Evolutionary conservation across 202 grass and related monocot species (phyloP).

Genomic region (Tripidium arundinaceum): DNA sequence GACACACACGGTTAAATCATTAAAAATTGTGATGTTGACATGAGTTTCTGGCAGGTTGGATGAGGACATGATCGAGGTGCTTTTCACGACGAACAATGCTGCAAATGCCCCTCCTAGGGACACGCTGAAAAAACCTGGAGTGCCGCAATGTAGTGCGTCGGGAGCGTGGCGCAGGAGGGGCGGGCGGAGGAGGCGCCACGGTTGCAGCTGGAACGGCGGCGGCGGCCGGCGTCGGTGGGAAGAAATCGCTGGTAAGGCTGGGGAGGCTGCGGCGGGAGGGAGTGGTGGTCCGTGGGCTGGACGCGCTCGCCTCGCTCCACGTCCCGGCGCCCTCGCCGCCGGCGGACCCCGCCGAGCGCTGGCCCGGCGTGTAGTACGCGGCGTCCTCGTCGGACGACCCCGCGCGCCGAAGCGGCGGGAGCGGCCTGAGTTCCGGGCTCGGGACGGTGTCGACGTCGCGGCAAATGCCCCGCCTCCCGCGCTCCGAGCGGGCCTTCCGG

Average conservation of each 20-base stretch:
- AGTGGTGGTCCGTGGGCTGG: conserved; percentile 51
- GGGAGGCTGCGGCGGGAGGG: conserved; percentile 78
- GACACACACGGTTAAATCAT: background rate
- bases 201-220: background rate
- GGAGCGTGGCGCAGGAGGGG: conserved; percentile 41
- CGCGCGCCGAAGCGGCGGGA: conserved; percentile 55
- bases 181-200: conserved; percentile 13
- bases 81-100: conserved; percentile 70
- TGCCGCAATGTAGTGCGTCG: conserved; percentile 44
- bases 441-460: conserved; percentile 65
- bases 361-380: conserved; percentile 73
- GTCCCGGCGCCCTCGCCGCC: conserved; percentile 20
- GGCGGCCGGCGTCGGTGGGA: conserved; percentile 26
- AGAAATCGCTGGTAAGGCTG: conserved; percentile 62
- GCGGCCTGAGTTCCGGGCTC: conserved; percentile 83
- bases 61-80: conserved; percentile 88
- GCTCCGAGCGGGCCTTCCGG: conserved; percentile 55
- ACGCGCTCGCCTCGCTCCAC: conserved; percentile 65
- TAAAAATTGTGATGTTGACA: conserved; percentile 4
- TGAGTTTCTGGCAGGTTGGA: conserved; percentile 48
- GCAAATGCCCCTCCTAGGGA: conserved; percentile 26
- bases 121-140: conserved; percentile 32
- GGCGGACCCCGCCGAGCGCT: conserved; percentile 52
- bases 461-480: conserved; percentile 48
- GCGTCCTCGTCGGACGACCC: conserved; percentile 80